A percentile compares a stretch with the other conserved stretches of the same genome.
Conservation (phyloP, 2,329 filamentous ascomycete genomes). For the Beauveria pseudobassiana region DNA sequence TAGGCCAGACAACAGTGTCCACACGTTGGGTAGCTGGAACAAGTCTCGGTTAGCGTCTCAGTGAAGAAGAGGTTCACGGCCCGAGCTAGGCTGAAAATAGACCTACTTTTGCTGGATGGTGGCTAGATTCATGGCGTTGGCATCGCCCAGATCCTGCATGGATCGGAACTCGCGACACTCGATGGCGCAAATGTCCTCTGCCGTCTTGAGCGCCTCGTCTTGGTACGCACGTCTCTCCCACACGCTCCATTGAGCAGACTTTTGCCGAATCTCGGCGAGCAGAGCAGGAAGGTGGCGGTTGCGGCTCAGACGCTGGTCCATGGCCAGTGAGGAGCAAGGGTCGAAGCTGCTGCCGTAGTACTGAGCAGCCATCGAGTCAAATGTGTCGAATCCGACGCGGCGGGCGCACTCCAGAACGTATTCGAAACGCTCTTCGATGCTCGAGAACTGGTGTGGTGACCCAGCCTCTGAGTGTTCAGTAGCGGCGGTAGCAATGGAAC, state of each 20-base stretch:
- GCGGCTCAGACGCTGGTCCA: slow-evolving; percentile 14
- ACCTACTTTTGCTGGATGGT: slow-evolving; percentile 11
- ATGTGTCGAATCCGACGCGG: slow-evolving; percentile 12
- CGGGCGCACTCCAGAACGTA: slow-evolving; percentile 13
- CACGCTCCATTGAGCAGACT: slow-evolving; percentile 15
- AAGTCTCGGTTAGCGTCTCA: slow-evolving; percentile 9
- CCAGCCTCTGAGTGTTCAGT: slow-evolving; percentile 8
- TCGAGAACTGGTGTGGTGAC: neutral
- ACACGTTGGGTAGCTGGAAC: slow-evolving; percentile 11
- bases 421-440: slow-evolving; percentile 14
- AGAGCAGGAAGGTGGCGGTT: slow-evolving; percentile 14
- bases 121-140: slow-evolving; percentile 2
- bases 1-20: slow-evolving; percentile 11
- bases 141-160: neutral
- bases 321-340: slow-evolving; percentile 12
- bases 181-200: slow-evolving; percentile 13
- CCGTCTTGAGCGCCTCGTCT: slow-evolving; percentile 21
- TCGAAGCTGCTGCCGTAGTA: slow-evolving; percentile 15
- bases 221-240: slow-evolving; percentile 21
- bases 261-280: slow-evolving; percentile 10
- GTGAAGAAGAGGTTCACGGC: neutral
- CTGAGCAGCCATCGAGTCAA: slow-evolving; percentile 13
- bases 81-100: neutral
- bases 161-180: slow-evolving; percentile 11
- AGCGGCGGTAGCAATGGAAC: slow-evolving; percentile 8